These are phyloP conservation scores for Fraxinus anomala DNA, from an alignment of 257 asterid genomes.

Conservation along the genomic window DNA sequence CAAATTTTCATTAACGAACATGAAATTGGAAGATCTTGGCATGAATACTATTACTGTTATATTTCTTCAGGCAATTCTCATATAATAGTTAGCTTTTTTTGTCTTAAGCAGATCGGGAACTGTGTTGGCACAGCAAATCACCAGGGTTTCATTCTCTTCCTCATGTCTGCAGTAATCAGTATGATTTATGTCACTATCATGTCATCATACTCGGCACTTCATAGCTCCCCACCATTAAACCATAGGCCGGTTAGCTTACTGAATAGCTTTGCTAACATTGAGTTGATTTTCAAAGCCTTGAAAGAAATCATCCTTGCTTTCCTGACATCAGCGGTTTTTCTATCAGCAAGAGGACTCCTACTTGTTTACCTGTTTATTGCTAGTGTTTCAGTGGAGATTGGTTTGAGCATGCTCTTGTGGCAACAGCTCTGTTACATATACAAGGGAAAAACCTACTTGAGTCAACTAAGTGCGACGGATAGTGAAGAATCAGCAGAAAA, in stretches of 20 bases:
- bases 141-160: constrained; percentile 71
- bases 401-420: constrained; percentile 78
- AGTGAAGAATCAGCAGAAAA: constrained; percentile 48
- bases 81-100: constrained; percentile 27
- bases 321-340: constrained; percentile 59
- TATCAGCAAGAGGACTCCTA: constrained; percentile 71
- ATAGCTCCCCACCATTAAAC: constrained; percentile 57
- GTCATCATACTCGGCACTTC: constrained; percentile 57
- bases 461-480: constrained; percentile 57
- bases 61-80: not conserved
- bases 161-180: constrained; percentile 68
- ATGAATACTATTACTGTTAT: not conserved
- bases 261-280: constrained; percentile 30
- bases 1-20: not conserved
- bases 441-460: constrained; percentile 78
- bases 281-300: constrained; percentile 38
- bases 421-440: constrained; percentile 87
- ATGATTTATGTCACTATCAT: constrained; percentile 51
- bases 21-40: not conserved
- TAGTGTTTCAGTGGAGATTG: constrained; percentile 73
- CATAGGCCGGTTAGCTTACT: constrained; percentile 22
- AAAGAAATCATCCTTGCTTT: constrained; percentile 52
- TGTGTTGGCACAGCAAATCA: constrained; percentile 92
- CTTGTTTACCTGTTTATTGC: constrained; percentile 74
- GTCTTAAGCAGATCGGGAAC: constrained; percentile 78